Evolutionary conservation across 345 rosid genomes (phyloP).

Genomic region (Boechera divaricarpa): DNA sequence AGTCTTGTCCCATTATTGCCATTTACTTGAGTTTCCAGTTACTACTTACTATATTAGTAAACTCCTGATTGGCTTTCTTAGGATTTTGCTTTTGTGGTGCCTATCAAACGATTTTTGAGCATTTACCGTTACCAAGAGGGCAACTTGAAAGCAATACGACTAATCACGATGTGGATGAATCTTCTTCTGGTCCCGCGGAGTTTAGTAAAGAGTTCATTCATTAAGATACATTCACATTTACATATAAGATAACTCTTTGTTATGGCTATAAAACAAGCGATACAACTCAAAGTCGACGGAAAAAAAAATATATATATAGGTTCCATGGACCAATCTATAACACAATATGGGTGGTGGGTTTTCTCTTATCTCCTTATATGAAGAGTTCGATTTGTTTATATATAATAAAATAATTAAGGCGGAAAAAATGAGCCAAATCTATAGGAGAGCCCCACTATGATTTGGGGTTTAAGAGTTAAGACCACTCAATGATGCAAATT

Average conservation of each 20-base stretch:
- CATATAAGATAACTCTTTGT: constrained; percentile 25
- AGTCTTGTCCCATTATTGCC: constrained; percentile 1
- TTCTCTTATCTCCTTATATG: constrained; percentile 36
- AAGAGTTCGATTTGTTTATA: constrained; percentile 37
- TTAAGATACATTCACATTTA: constrained; percentile 27
- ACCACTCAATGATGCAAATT: constrained; percentile 43
- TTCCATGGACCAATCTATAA: constrained; percentile 43
- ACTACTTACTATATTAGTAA: neutral
- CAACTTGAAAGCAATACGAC: constrained; percentile 30
- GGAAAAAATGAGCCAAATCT: constrained; percentile 32
- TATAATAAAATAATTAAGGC: constrained; percentile 23
- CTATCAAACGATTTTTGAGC: constrained; percentile 9
- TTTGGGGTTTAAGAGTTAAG: constrained; percentile 38
- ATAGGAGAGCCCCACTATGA: constrained; percentile 43
- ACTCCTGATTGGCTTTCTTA: neutral
- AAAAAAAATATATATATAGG: constrained; percentile 12
- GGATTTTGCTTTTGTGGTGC: neutral
- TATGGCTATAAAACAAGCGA: constrained; percentile 31
- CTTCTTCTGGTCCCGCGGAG: constrained; percentile 25
- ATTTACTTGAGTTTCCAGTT: constrained; percentile 10
- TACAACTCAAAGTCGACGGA: constrained; percentile 23
- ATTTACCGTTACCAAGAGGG: constrained; percentile 39
- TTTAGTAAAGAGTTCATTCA: neutral
- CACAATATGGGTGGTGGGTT: constrained; percentile 37
- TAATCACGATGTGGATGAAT: constrained; percentile 24